Evolutionary conservation across 2,329 filamentous ascomycete genomes (phyloP).

Genomic region (Stachybotrys chartarum): DNA sequence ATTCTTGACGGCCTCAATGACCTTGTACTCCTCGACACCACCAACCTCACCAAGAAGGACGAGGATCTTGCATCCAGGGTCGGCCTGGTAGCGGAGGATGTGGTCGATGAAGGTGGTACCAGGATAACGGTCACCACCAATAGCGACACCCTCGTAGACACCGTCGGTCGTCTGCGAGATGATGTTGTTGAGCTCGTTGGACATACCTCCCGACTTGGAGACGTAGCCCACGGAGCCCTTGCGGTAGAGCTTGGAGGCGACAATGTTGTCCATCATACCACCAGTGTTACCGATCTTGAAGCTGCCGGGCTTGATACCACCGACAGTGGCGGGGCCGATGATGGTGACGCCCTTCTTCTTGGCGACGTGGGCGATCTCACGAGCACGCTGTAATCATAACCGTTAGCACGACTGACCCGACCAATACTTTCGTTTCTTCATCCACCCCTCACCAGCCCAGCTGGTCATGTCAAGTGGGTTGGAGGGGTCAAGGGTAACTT

Average conservation of each 20-base stretch:
- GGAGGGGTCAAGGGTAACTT: conserved; percentile 32
- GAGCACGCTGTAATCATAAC: conserved; percentile 63
- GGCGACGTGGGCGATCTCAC: conserved; percentile 94
- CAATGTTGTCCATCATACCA: conserved; percentile 99
- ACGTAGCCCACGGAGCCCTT: conserved; percentile 98
- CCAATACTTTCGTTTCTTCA: neutral
- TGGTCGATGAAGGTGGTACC: conserved; percentile 99
- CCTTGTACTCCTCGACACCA: conserved; percentile 99
- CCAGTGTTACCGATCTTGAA: conserved; percentile 99
- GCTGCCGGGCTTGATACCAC: conserved; percentile 97
- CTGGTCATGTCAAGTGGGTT: neutral
- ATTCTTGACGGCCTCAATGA: conserved; percentile 94
- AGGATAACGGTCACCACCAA: conserved; percentile 97
- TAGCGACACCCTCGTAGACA: conserved; percentile 98
- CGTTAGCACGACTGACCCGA: conserved; percentile 9
- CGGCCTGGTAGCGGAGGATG: conserved; percentile 89
- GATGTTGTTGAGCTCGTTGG: conserved; percentile 99
- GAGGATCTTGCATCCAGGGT: conserved; percentile 96
- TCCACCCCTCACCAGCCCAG: neutral
- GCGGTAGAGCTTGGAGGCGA: conserved; percentile 99
- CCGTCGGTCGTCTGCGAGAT: conserved; percentile 93
- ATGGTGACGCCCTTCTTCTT: conserved; percentile 99
- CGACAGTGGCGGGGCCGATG: conserved; percentile 95
- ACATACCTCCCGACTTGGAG: conserved; percentile 99
- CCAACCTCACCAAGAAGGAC: conserved; percentile 95